A percentile compares a stretch with the other conserved stretches of the same genome.
These are phyloP conservation scores for Phaffia australis DNA, from an alignment of 768 basidiomycete genomes.

Conservation along the genomic window DNA sequence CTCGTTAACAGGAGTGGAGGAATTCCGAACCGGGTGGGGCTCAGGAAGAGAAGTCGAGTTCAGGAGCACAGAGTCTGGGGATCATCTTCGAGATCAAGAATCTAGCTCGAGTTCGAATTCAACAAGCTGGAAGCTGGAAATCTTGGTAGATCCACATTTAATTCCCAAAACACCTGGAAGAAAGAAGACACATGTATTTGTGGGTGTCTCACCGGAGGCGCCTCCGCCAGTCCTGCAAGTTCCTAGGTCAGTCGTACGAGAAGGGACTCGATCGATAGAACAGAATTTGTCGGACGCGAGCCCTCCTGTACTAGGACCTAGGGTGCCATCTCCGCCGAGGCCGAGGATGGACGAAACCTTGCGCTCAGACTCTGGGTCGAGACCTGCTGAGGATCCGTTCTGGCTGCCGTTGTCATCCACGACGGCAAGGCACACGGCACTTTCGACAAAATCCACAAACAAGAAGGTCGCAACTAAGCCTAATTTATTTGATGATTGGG, in stretches of 20 bases:
- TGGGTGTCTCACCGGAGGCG: background rate
- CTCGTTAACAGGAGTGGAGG: background rate
- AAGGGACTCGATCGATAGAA: background rate
- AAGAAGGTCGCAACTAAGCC: no score
- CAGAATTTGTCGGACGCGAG: background rate
- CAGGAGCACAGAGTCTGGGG: background rate
- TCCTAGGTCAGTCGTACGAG: background rate
- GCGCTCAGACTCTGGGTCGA: no score
- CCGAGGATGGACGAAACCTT: background rate
- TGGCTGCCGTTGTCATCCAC: no score
- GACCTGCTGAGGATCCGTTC: no score
- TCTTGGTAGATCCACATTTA: constrained; percentile 13
- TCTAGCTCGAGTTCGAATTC: background rate
- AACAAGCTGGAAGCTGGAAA: background rate
- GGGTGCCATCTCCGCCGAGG: background rate
- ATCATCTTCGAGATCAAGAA: background rate
- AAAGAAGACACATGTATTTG: background rate
- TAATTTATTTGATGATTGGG: no score
- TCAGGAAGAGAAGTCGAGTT: background rate
- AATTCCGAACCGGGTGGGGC: background rate
- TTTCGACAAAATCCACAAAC: no score
- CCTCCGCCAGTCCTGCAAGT: background rate
- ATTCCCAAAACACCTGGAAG: constrained; percentile 1
- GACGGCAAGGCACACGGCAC: no score
- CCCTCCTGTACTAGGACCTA: background rate